Evolutionary conservation across 2,329 filamentous ascomycete species (phyloP), one percentile per base, ranked within the genome.

Genomic region (Pyrenochaeta sp.): DNA sequence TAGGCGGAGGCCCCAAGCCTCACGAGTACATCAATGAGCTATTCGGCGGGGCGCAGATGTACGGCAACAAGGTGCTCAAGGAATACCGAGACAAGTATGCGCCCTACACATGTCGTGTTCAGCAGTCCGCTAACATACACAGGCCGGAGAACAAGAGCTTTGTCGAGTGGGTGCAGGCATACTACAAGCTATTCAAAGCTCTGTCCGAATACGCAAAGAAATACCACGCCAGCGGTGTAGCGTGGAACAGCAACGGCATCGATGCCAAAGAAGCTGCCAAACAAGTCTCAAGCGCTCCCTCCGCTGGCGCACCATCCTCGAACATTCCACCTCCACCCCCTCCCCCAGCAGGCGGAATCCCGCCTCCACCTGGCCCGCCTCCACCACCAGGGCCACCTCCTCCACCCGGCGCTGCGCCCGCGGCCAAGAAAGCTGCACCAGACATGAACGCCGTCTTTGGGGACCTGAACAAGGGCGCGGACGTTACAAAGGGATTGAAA

Each of bases 11-110:
- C 53, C 63, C 64, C 63, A 93, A 92, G 74, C 95, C 95, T 2
- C 89, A 86, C 64, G 93, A 95, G 72, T 91, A 93, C 71, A 90
- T 98, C 46, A 89, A 89, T 46, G 93, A 97, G 67, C 90, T 90
- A 58, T 84, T 96, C 22, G 89, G 90, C 30, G 90, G 92, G 50
- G 92, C 93, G 40, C 90, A 98, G 76, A 96, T 96, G 81, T 97
- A 92, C 71, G 95, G 95, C 34, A 98, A 99, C 82, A 88, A 93
- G 68, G 91, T 99, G 37, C 82, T 98, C 67, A 96, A 93, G 80
- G 91, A 96, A 69, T 89, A 91, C 78, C 97, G 96, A 80, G 93
- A 91, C 63, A 90, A 88, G 88, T 90, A 76, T 67, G 85, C 68
- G 39, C 25, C 12, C 24, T 3, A 3, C 13, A 24, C 19, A 24